phyloP scores from a whole-genome alignment of 805 yeast genomes.

The Monosporozyma aquatica region DNA sequence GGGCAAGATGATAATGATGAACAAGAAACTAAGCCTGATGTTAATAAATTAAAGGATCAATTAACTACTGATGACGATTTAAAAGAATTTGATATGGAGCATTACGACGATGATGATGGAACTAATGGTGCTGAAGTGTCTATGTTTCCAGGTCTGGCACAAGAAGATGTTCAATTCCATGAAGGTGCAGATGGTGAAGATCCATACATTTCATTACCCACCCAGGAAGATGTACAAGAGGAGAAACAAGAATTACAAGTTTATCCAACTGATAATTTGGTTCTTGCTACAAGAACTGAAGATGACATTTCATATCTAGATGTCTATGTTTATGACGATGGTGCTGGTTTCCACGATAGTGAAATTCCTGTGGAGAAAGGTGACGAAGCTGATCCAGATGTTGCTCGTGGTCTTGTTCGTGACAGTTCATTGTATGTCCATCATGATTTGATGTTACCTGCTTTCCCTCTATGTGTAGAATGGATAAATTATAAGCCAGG shows the following conservation, averaged over 20 bases:
- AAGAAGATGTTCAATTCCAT: conserved; percentile 47
- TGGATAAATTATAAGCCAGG: conserved; percentile 79
- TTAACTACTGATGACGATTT: conserved; percentile 71
- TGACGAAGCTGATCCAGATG: conserved; percentile 62
- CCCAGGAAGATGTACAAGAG: conserved; percentile 50
- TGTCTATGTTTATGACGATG: conserved; percentile 90
- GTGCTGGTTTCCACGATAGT: conserved; percentile 72
- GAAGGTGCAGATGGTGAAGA: conserved; percentile 37
- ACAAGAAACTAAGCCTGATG: conserved; percentile 26
- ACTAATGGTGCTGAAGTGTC: conserved; percentile 53
- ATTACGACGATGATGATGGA: conserved; percentile 61
- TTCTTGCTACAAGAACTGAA: conserved; percentile 89
- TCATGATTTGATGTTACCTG: conserved; percentile 93
- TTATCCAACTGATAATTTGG: conserved; percentile 80
- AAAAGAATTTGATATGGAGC: conserved; percentile 79
- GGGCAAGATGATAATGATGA: conserved; percentile 28
- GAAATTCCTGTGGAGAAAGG: conserved; percentile 55
- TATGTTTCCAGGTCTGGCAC: conserved; percentile 65
- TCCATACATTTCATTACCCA: conserved; percentile 39
- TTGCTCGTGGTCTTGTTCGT: conserved; percentile 61
- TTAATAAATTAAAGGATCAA: conserved; percentile 38
- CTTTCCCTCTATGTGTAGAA: conserved; percentile 93
- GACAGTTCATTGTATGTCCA: conserved; percentile 80
- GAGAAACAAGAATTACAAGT: conserved; percentile 80
- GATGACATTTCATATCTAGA: conserved; percentile 90